Conservation (phyloP, 805 yeast species). For the Yarrowia deformans region DNA sequence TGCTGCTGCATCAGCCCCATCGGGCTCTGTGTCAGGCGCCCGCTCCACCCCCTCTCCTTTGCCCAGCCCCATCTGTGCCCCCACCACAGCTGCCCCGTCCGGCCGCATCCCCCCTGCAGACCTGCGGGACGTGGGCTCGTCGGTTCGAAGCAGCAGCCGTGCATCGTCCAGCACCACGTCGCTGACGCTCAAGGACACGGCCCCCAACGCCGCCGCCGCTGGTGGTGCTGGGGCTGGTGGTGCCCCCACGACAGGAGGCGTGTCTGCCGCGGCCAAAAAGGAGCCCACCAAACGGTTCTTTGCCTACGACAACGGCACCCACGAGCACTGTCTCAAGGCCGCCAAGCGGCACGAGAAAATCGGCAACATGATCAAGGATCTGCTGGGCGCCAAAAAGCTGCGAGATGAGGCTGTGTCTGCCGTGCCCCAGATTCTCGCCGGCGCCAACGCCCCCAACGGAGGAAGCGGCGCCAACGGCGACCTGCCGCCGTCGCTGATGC, state of each 20-base stretch:
- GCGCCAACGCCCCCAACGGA: conserved; percentile 15
- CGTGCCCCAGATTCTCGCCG: conserved; percentile 33
- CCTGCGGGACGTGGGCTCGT: conserved; percentile 16
- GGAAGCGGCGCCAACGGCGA: background rate
- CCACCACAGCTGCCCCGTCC: background rate
- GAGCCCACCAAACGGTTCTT: conserved; percentile 44
- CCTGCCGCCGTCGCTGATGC: conserved; percentile 37
- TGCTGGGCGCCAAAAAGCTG: conserved; percentile 40
- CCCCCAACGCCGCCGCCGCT: no score
- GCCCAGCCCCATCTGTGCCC: conserved; percentile 20
- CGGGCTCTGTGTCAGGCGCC: no score
- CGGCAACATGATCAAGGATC: conserved; percentile 43
- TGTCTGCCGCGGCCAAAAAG: conserved; percentile 9
- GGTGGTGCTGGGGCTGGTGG: no score
- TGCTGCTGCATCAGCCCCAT: background rate
- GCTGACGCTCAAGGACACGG: conserved; percentile 28
- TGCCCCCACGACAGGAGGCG: background rate
- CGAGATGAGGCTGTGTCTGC: conserved; percentile 40
- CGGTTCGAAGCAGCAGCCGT: conserved; percentile 2
- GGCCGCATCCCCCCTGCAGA: conserved; percentile 8
- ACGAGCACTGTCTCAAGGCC: conserved; percentile 78
- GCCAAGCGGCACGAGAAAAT: conserved; percentile 59
- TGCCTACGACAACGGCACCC: conserved; percentile 62
- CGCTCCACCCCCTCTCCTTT: conserved; percentile 22
- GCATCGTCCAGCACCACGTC: conserved; percentile 19